Evolutionary conservation across 129 eudicot species (phyloP).

Genomic region (Flaveria ramosissima): DNA sequence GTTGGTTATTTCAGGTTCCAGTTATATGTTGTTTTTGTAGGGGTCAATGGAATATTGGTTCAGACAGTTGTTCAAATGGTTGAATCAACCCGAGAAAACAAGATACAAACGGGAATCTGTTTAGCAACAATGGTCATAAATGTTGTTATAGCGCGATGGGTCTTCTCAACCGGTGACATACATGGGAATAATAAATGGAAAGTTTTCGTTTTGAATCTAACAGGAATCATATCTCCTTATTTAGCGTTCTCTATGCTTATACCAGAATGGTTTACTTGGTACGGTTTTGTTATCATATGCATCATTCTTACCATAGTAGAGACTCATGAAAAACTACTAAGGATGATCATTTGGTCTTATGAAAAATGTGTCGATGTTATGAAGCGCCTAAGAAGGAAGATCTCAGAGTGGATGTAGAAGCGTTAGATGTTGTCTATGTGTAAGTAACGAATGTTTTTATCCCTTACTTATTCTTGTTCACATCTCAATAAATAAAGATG

Average conservation of each 20-base stretch:
- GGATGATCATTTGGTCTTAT: not conserved
- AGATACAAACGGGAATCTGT: not conserved
- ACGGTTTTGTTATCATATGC: not conserved
- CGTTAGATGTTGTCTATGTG: too few species aligned
- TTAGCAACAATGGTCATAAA: not conserved
- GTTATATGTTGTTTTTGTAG: not conserved
- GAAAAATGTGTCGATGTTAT: not conserved
- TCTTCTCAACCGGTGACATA: not conserved
- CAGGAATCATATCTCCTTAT: conserved; percentile 1
- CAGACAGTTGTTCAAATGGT: conserved; percentile 1
- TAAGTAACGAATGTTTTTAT: too few species aligned
- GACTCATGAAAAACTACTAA: not conserved
- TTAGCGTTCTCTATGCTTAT: conserved; percentile 7
- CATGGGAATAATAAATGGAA: not conserved
- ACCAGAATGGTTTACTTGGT: conserved; percentile 23
- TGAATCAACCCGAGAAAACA: not conserved
- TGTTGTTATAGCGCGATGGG: not conserved
- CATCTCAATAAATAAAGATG: too few species aligned
- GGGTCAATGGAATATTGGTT: conserved; percentile 12
- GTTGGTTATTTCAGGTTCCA: not conserved
- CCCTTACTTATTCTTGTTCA: too few species aligned
- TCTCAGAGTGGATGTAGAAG: not conserved
- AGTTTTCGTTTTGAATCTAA: not conserved
- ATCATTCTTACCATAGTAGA: not conserved
- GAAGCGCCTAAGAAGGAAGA: not conserved